Evolutionary conservation across 2,329 filamentous ascomycete species (phyloP).

Genomic region (Chaetothyriales sp.): DNA sequence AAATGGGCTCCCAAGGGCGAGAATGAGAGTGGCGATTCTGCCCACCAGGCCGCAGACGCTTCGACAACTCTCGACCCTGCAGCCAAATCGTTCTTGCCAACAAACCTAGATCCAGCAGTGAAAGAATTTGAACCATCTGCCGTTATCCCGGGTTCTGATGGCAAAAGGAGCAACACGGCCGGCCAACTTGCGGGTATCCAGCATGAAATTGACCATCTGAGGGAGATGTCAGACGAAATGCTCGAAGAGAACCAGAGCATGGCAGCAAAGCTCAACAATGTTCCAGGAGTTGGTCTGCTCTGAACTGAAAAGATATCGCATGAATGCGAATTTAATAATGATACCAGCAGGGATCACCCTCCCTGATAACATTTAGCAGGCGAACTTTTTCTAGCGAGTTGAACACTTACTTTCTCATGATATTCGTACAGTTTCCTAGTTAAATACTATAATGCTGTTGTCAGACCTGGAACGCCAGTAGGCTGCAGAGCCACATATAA

Average conservation of each 20-base stretch:
- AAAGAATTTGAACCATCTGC: slow-evolving; percentile 24
- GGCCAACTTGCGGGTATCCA: slow-evolving; percentile 33
- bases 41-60: not conserved
- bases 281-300: not conserved
- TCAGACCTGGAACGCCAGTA: too few relatives aligned
- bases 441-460: too few relatives aligned
- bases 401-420: too few relatives aligned
- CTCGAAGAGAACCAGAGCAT: slow-evolving; percentile 27
- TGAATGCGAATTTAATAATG: too few relatives aligned
- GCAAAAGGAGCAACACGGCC: slow-evolving; percentile 14
- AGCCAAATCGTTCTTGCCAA: not conserved
- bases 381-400: not conserved
- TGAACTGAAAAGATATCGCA: slow-evolving; percentile 1
- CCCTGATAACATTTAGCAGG: not conserved
- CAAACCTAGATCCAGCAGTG: slow-evolving; percentile 31
- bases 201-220: slow-evolving; percentile 15
- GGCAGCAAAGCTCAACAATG: slow-evolving; percentile 11
- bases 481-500: too few relatives aligned
- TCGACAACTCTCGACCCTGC: not conserved
- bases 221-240: slow-evolving; percentile 31
- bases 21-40: not conserved
- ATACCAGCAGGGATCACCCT: too few relatives aligned
- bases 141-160: not conserved
- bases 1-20: slow-evolving; percentile 4
- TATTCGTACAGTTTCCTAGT: too few relatives aligned